Evolutionary conservation across 129 eudicot species (phyloP), one percentile per base, ranked within the genome.

Genomic region (Mikania micrantha): DNA sequence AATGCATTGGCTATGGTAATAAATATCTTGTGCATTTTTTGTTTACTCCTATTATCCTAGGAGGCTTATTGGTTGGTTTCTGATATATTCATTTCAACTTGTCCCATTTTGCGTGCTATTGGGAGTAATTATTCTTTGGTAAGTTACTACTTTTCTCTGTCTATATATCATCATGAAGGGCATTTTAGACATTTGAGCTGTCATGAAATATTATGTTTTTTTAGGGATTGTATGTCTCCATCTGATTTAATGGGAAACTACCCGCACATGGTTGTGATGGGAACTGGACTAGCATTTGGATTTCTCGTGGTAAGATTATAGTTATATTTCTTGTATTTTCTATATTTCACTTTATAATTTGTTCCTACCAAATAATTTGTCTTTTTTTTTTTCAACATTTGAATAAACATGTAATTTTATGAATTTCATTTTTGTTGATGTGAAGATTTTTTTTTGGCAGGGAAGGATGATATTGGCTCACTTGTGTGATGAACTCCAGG

Each of bases 401-500:
- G 52, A 29, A 29, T 60, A 31, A 62, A 24, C 32, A 21, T 48
- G 57, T 44, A 4, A 24, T 38, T 9, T 52, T 38, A 0, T 36
- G 8, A 4, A 35, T 24, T 34, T 68, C 38, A 6, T 56, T 12
- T 10, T 2, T 59, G 42, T 16, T 31, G 9, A 1, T 72, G 41
- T 72, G 63, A 24, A 62, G 49, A 35, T 28, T 45, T 62, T 19
- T 69, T 28, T 74, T 76, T 85, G 60, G 62, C 93, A 94, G 99
- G 99, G 99, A 74, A 87, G 99, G 77, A 89, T 94, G 97, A 81
- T 94, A 85, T 84, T 94, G 65, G 75, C 99, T 79, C 99, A 89
- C 81, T 64, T 94, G 83, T 94, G 99, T 70, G 99, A 94, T 81
- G 99, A 94, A 83, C 97, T 97, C n/a, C 89, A 94, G 87, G 99